A percentile compares a stretch with the other conserved stretches of the same genome.
phyloP scores from a whole-genome alignment of 441 rosid species.

The Erodium texanum region DNA sequence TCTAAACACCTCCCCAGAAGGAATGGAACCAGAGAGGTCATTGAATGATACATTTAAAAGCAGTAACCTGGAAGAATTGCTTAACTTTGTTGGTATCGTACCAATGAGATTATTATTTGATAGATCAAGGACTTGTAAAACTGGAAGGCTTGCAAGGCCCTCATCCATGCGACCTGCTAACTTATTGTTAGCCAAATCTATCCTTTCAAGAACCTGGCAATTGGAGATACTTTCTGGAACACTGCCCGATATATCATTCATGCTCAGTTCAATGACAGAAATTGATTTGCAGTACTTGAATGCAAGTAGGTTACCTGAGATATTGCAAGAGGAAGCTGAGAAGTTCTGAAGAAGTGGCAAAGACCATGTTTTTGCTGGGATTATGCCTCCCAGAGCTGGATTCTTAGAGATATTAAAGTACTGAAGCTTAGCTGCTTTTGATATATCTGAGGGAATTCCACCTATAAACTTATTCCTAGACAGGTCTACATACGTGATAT shows the following conservation, averaged over 20 bases:
- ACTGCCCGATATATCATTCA: conserved; percentile 45
- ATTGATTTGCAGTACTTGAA: conserved; percentile 50
- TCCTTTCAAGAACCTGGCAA: conserved; percentile 42
- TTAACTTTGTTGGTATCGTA: conserved; percentile 45
- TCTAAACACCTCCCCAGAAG: conserved; percentile 39
- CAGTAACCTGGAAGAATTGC: conserved; percentile 35
- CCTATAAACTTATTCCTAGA: conserved; percentile 69
- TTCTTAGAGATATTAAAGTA: conserved; percentile 69
- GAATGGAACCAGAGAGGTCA: conserved; percentile 51
- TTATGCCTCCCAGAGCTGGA: conserved; percentile 48
- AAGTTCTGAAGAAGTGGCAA: conserved; percentile 59
- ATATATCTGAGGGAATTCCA: conserved; percentile 53
- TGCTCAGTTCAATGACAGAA: conserved; percentile 50
- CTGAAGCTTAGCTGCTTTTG: conserved; percentile 48
- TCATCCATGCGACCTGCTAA: conserved; percentile 51
- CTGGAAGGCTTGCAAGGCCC: conserved; percentile 44
- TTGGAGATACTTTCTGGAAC: conserved; percentile 43
- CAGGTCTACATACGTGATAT: conserved; percentile 62
- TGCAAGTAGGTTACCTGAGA: conserved; percentile 53
- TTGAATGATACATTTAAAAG: conserved; percentile 56
- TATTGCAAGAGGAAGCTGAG: conserved; percentile 59
- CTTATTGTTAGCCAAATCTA: conserved; percentile 47
- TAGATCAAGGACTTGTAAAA: conserved; percentile 43
- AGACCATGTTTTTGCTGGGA: conserved; percentile 59
- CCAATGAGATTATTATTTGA: conserved; percentile 64